These are phyloP conservation scores for Penicillium janthinellum DNA, from an alignment of 2,329 filamentous ascomycete species.

Conservation along the genomic window DNA sequence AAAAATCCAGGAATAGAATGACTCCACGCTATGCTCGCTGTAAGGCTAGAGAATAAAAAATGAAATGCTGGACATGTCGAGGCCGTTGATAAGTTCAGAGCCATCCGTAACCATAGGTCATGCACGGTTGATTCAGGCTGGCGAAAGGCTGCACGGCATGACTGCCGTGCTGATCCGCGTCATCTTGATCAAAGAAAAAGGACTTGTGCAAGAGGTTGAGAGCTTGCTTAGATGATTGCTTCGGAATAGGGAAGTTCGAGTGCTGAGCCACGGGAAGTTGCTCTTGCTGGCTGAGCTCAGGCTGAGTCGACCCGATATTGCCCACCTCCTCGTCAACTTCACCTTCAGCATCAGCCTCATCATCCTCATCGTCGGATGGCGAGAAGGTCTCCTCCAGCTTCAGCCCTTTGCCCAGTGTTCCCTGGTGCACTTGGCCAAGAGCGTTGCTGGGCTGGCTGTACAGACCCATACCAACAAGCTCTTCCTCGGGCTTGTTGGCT, in stretches of 20 bases:
- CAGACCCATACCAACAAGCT: slow-evolving; percentile 66
- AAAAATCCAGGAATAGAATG: slow-evolving; percentile 11
- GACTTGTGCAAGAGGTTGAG: slow-evolving; percentile 34
- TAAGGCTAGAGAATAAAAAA: slow-evolving; percentile 9
- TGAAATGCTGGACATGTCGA: slow-evolving; percentile 8
- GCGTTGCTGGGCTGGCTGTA: slow-evolving; percentile 70
- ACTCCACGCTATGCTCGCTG: slow-evolving; percentile 40
- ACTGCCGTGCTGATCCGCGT: slow-evolving; percentile 26
- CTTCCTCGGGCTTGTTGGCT: slow-evolving; percentile 55
- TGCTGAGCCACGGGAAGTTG: slow-evolving; percentile 12
- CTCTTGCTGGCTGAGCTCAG: slow-evolving; percentile 10
- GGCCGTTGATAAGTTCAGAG: slow-evolving; percentile 25
- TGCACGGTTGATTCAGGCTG: slow-evolving; percentile 33
- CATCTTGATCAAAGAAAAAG: slow-evolving; percentile 38
- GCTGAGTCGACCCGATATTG: slow-evolving; percentile 13
- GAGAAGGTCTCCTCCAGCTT: slow-evolving; percentile 76
- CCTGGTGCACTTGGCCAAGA: slow-evolving; percentile 60
- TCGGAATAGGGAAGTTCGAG: slow-evolving; percentile 14
- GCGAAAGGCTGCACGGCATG: slow-evolving; percentile 29
- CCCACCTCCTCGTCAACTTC: slow-evolving; percentile 33
- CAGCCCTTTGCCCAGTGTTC: slow-evolving; percentile 68
- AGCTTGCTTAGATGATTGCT: slow-evolving; percentile 27
- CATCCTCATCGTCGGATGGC: slow-evolving; percentile 66
- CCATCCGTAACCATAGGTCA: slow-evolving; percentile 41
- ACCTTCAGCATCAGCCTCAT: slow-evolving; percentile 57